A percentile compares a stretch with the other conserved stretches of the same genome.
Conservation (phyloP, 2,329 filamentous ascomycete species). For the Aspergillaceae sp. region DNA sequence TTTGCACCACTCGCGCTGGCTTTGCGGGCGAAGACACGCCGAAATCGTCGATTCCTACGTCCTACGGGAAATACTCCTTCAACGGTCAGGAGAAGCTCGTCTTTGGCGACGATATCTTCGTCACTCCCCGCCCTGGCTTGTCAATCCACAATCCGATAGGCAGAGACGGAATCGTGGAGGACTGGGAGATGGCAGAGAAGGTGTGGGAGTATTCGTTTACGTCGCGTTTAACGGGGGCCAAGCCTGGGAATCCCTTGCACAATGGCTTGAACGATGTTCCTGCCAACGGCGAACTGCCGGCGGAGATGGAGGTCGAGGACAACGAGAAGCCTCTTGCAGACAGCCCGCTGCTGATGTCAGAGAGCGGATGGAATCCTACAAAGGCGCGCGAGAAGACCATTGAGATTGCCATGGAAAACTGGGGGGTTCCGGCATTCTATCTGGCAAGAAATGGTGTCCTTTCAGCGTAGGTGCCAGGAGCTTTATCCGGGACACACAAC, state of each 20-base stretch:
- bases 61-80: conserved; percentile 61
- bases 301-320: conserved; percentile 51
- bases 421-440: conserved; percentile 93
- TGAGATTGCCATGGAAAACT: conserved; percentile 94
- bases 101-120: conserved; percentile 86
- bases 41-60: conserved; percentile 84
- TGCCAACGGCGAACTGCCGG: conserved; percentile 46
- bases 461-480: conserved; percentile 50
- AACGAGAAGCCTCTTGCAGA: conserved; percentile 75
- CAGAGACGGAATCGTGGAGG: conserved; percentile 80
- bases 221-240: conserved; percentile 72
- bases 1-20: conserved; percentile 80
- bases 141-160: conserved; percentile 90
- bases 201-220: conserved; percentile 92
- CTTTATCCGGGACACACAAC: background rate
- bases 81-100: conserved; percentile 50
- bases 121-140: conserved; percentile 63
- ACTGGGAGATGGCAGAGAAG: conserved; percentile 86
- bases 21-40: conserved; percentile 97
- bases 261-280: conserved; percentile 69
- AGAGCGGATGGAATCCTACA: conserved; percentile 81
- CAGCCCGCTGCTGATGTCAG: conserved; percentile 85
- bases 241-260: conserved; percentile 58
- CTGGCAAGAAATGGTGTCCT: conserved; percentile 81
- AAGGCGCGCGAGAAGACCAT: conserved; percentile 91